These are phyloP conservation scores for Helicostylum pulchrum DNA, from an alignment of 192 early-diverging fungal species.

Conservation along the genomic window DNA sequence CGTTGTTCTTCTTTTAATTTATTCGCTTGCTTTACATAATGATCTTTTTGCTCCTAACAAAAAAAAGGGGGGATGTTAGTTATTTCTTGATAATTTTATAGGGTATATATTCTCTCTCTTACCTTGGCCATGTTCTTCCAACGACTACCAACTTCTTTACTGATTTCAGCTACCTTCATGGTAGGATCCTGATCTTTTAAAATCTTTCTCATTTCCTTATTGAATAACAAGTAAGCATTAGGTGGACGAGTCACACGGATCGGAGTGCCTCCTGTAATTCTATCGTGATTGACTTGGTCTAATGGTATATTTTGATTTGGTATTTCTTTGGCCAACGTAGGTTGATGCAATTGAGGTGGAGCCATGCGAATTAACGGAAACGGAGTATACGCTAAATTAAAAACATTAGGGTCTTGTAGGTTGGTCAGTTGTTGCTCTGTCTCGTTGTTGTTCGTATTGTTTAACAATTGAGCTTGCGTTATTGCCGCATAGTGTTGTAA, in stretches of 20 bases:
- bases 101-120: too few relatives aligned
- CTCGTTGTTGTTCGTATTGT: not conserved
- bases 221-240: constrained; percentile 59
- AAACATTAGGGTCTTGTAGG: not conserved
- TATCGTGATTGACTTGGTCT: not conserved
- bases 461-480: constrained; percentile 9
- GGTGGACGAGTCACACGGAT: constrained; percentile 51
- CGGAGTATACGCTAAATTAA: not conserved
- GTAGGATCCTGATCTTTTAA: constrained; percentile 52
- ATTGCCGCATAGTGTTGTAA: constrained; percentile 4
- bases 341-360: constrained; percentile 21
- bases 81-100: too few relatives aligned
- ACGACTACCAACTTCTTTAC: constrained; percentile 48
- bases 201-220: constrained; percentile 57
- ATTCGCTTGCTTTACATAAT: constrained; percentile 42
- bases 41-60: constrained; percentile 32
- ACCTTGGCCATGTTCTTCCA: constrained; percentile 49
- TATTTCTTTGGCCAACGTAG: constrained; percentile 8
- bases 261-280: not conserved
- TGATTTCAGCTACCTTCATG: constrained; percentile 59
- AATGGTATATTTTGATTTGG: not conserved
- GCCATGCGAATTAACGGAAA: not conserved
- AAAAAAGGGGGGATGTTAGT: too few relatives aligned
- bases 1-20: constrained; percentile 48
- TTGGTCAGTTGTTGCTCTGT: not conserved